Percentiles rank a stretch among this genome's conserved stretches.
These are phyloP conservation scores for Chlorella vulgaris DNA, from an alignment of 139 green algal genomes.

Conservation along the genomic window DNA sequence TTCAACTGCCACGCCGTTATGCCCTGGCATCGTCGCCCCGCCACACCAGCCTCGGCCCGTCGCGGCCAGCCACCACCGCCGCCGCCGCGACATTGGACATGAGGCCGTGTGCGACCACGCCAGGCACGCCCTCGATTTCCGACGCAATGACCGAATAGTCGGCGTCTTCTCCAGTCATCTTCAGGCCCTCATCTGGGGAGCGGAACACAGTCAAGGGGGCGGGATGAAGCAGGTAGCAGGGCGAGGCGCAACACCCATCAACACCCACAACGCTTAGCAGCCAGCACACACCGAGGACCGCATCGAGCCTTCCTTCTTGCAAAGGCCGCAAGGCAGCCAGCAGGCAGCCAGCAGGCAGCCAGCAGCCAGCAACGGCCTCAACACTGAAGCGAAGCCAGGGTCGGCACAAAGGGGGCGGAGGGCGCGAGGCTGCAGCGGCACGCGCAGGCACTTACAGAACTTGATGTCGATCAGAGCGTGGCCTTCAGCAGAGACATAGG, in stretches of 20 bases:
- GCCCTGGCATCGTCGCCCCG: conserved; percentile 8
- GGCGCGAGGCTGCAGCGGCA: too few relatives aligned
- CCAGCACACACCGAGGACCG: too few relatives aligned
- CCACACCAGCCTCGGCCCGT: conserved; percentile 14
- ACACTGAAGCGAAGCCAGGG: too few relatives aligned
- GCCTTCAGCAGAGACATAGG: conserved; percentile 42
- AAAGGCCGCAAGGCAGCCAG: too few relatives aligned
- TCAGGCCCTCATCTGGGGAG: conserved; percentile 54
- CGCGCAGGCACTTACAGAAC: conserved; percentile 40
- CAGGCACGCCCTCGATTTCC: conserved; percentile 57
- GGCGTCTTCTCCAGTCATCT: conserved; percentile 69
- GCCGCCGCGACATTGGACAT: conserved; percentile 40
- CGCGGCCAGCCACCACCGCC: neutral
- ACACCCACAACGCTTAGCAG: too few relatives aligned
- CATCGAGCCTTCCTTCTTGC: too few relatives aligned
- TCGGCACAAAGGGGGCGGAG: too few relatives aligned
- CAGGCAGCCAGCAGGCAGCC: too few relatives aligned
- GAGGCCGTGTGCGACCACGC: conserved; percentile 64
- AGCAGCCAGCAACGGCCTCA: too few relatives aligned
- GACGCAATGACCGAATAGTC: conserved; percentile 52
- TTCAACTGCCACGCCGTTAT: too few relatives aligned
- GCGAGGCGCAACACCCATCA: too few relatives aligned
- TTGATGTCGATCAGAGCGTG: conserved; percentile 53
- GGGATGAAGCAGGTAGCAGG: neutral
- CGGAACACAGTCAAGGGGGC: neutral